Base-by-base conservation (phyloP, 352 stramenopile species). In the Poterioochromonas sp. region DNA sequence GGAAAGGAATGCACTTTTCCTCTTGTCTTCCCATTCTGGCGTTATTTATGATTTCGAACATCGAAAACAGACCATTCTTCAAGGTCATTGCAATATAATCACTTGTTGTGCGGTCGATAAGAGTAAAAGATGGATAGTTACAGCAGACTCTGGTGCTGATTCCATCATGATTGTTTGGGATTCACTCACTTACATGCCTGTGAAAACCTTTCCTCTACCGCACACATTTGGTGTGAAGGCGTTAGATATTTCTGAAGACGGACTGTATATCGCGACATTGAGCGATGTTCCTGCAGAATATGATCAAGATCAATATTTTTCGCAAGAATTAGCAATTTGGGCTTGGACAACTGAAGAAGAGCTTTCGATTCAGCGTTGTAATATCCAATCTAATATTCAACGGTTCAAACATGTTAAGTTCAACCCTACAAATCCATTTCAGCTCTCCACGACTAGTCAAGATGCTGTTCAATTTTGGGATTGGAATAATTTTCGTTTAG, bases 151-250 rank as follows among this genome's bases (percentile, higher is more conserved):
- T 0, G 91, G 91, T 0, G 60, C 80, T 3, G 90, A 97, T 78
- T 91, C 88, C 32, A 93, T 96, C 86, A 85, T 97, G 35, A 90
- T 97, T 8, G 87, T 97, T 20, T 97, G 92, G 91, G 91, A 97
- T 71, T 82, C 86, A 0, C 77, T 81, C 26, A 89, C 89, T 0
- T 88, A 87, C 8, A 88, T 90, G 47, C 91, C 92, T 41, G 91
- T 96, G 80, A 93, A 93, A 80, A 80, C 63, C 1, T 80, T 95
- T 69, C 92, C 93, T 77, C 88, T 88, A 62, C 90, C 91, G 5
- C 91, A 96, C 54, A 35, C 79, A 0, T 79, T 85, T 26, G 90
- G 91, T 35, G 89, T 95, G 18, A 80, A 90, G 74, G 88, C 88
- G 43, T 83, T 95, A 63, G 92, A 95, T 69, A 91, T 96, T 15